Evolutionary conservation across 2,329 filamentous ascomycete genomes (phyloP).

Genomic region (Neoascochyta sp.): DNA sequence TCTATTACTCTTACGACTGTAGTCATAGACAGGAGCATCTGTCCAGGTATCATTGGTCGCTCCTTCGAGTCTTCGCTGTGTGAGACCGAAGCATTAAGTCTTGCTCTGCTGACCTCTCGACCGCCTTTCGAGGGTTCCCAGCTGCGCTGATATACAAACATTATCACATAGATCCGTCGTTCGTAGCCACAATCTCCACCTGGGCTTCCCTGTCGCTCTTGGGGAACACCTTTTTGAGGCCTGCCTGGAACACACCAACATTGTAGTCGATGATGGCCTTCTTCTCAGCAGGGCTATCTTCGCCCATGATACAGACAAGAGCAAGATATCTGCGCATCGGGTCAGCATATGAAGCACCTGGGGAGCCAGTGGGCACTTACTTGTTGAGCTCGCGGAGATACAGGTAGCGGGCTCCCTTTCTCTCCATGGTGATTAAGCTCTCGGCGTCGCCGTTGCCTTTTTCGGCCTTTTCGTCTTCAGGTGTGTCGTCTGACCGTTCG

Average conservation of each 20-base stretch:
- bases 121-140: too few relatives aligned
- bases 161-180: constrained; percentile 10
- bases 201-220: constrained; percentile 37
- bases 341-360: constrained; percentile 2
- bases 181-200: constrained; percentile 21
- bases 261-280: constrained; percentile 86
- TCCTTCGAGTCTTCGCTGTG: too few relatives aligned
- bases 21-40: too few relatives aligned
- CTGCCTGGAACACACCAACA: constrained; percentile 75
- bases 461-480: constrained; percentile 35
- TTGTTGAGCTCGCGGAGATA: constrained; percentile 65
- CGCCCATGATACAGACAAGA: constrained; percentile 81
- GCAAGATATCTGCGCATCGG: constrained; percentile 61
- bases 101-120: too few relatives aligned
- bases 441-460: constrained; percentile 54
- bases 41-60: too few relatives aligned
- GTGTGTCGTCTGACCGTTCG: constrained; percentile 42
- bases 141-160: too few relatives aligned
- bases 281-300: constrained; percentile 74
- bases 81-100: too few relatives aligned
- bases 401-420: constrained; percentile 56
- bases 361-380: constrained; percentile 43
- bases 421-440: constrained; percentile 60
- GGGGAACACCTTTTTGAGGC: constrained; percentile 72
- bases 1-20: too few relatives aligned